Conservation (phyloP, 2,329 filamentous ascomycete genomes). For the Aureobasidium leucospermi region DNA sequence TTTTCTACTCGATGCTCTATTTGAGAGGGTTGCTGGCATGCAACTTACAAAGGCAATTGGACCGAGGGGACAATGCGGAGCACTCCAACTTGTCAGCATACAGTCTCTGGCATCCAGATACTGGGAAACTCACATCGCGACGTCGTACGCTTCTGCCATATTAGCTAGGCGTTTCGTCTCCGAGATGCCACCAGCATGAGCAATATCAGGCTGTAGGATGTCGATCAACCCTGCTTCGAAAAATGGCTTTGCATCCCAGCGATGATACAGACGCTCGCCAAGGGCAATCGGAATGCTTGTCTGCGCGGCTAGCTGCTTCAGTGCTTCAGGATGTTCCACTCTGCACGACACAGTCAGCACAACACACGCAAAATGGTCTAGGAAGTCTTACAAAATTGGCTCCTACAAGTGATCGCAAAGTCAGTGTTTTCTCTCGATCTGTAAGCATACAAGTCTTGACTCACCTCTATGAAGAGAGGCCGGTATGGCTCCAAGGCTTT, state of each 20-base stretch:
- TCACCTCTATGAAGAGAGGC: conserved; percentile 71
- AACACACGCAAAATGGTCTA: background rate
- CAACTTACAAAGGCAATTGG: conserved; percentile 55
- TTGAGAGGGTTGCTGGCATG: background rate
- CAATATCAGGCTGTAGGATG: conserved; percentile 66
- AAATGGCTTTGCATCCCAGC: conserved; percentile 69
- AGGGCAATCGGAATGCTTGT: conserved; percentile 62
- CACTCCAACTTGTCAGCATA: conserved; percentile 25
- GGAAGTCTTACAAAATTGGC: background rate
- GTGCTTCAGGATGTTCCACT: conserved; percentile 59
- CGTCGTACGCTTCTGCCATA: conserved; percentile 66
- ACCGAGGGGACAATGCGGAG: conserved; percentile 66
- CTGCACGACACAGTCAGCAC: conserved; percentile 40
- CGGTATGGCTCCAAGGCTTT: conserved; percentile 58
- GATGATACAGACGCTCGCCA: conserved; percentile 62
- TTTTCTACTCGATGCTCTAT: no score
- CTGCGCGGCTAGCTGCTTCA: conserved; percentile 52
- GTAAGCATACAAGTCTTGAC: background rate
- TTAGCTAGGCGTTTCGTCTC: conserved; percentile 62
- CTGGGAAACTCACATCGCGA: conserved; percentile 37
- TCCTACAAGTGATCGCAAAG: background rate
- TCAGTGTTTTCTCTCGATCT: background rate
- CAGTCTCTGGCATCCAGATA: background rate
- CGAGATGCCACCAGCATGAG: conserved; percentile 65
- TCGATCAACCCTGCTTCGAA: conserved; percentile 62